Base-by-base conservation (phyloP, 2,329 filamentous ascomycete species). In the Lecanicillium sp. region DNA sequence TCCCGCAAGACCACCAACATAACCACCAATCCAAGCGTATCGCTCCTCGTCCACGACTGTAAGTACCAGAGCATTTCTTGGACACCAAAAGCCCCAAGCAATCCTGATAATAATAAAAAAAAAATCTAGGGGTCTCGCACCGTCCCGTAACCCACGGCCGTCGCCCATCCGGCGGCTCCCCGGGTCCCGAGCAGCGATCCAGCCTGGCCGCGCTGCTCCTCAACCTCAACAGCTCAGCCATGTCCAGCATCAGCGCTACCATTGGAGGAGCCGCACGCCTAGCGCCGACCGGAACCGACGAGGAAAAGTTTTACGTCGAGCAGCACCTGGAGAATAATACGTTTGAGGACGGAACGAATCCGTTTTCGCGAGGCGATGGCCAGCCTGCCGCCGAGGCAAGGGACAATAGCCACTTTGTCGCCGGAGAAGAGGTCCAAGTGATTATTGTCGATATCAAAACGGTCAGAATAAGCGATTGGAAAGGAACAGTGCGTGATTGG, bases 31-130 rank as follows among this genome's bases (percentile, higher is more conserved):
- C 84, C 88, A 1, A 83, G 83, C 47, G 88, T 98, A 45, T 94
- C 86, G 3, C 72, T 96, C 11, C 77, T 96, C n/a, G 92, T 96
- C 6, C 92, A 98, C 64, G 92, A 96, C 65, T 98, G 74, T 74
- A 57, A 48, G 60, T 47, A 16, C 22, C 22, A 25, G 11, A 25
- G 6, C 22, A 25, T 25, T 25, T n/a, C n/a, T 25, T 25, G 22
- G 7, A 25, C 22, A 25, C 22, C 6, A 25, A 25, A 11, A 11
- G 22, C 11, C 6, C 22, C 6, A 25, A 6, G 22, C 22, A 25
- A 11, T 11, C 22, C 14, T 37, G 15, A 22, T 36, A 6, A 16
- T 11, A 25, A 25, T 11, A 25, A 6, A 25, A 11, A 25, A 11
- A 25, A 6, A 25, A 25, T 7, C 6, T 11, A 25, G 22, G 22